Evolutionary conservation across 176 grass and related monocot species (phyloP).

Genomic region (Metroxylon sagu): DNA sequence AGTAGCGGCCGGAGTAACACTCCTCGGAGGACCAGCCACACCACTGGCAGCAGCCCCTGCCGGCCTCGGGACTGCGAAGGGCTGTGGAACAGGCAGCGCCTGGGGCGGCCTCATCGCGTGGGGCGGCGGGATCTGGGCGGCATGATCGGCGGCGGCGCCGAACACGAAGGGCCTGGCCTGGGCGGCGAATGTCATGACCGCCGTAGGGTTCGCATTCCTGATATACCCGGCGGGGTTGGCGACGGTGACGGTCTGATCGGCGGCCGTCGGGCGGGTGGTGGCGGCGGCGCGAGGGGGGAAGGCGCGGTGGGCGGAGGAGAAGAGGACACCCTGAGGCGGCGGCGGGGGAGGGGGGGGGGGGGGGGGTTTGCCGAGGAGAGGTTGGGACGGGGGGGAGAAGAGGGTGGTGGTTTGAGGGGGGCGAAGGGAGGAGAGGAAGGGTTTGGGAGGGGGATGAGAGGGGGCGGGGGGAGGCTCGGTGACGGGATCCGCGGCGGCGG

Average conservation of each 20-base stretch:
- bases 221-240: too few species aligned
- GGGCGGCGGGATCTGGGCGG: slow-evolving; percentile 19
- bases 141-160: slow-evolving; percentile 10
- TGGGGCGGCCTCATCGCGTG: slow-evolving; percentile 15
- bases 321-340: slow-evolving; percentile 21
- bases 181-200: background rate
- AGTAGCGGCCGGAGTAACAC: slow-evolving; percentile 19
- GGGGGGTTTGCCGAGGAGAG: slow-evolving; percentile 25
- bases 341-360: slow-evolving; percentile 18
- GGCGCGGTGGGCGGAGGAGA: slow-evolving; percentile 11
- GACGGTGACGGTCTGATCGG: background rate
- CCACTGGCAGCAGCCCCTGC: too few species aligned
- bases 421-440: slow-evolving; percentile 24
- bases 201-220: too few species aligned
- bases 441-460: slow-evolving; percentile 18
- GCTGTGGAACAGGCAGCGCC: slow-evolving; percentile 9
- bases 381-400: slow-evolving; percentile 2
- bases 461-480: slow-evolving; percentile 13
- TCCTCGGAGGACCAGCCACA: slow-evolving; percentile 14
- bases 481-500: background rate
- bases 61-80: background rate
- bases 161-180: background rate
- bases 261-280: slow-evolving; percentile 6
- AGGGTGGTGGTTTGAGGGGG: slow-evolving; percentile 10
- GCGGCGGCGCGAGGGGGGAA: slow-evolving; percentile 15